phyloP scores from a whole-genome alignment of 2,329 filamentous ascomycete genomes.

The Colletotrichum sp. region DNA sequence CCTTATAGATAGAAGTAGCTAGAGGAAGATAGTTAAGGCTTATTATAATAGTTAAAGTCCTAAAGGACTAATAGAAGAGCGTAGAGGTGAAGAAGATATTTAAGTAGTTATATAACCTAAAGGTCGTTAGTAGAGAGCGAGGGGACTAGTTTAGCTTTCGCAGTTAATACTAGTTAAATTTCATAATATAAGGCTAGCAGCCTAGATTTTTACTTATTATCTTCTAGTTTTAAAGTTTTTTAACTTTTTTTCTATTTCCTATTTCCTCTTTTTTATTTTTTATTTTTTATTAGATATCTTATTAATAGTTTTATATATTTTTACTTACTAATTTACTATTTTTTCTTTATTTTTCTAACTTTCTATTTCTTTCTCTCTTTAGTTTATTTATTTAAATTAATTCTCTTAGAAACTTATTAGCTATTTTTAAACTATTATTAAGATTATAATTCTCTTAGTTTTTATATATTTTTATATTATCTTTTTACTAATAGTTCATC shows the following conservation, averaged over 20 bases:
- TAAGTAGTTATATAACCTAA: too few species aligned
- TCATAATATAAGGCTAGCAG: too few species aligned
- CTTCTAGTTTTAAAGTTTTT: too few species aligned
- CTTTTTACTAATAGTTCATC: background rate
- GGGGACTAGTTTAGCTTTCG: too few species aligned
- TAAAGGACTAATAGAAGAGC: too few species aligned
- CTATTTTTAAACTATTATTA: background rate
- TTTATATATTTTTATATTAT: background rate
- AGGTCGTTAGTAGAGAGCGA: too few species aligned
- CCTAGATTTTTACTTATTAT: too few species aligned
- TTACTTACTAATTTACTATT: background rate
- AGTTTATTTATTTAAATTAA: background rate
- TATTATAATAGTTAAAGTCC: too few species aligned
- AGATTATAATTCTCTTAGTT: background rate
- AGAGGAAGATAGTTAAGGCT: too few species aligned
- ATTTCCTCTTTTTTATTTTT: background rate
- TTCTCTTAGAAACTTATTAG: background rate
- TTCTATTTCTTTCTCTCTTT: background rate
- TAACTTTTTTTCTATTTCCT: background rate
- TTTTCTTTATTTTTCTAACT: background rate
- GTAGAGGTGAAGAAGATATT: too few species aligned
- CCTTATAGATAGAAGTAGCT: too few species aligned
- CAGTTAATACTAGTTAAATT: too few species aligned
- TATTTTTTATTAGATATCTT: background rate
- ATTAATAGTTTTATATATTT: background rate